phyloP scores from a whole-genome alignment of 768 basidiomycete species.

The Ramaria sp. region DNA sequence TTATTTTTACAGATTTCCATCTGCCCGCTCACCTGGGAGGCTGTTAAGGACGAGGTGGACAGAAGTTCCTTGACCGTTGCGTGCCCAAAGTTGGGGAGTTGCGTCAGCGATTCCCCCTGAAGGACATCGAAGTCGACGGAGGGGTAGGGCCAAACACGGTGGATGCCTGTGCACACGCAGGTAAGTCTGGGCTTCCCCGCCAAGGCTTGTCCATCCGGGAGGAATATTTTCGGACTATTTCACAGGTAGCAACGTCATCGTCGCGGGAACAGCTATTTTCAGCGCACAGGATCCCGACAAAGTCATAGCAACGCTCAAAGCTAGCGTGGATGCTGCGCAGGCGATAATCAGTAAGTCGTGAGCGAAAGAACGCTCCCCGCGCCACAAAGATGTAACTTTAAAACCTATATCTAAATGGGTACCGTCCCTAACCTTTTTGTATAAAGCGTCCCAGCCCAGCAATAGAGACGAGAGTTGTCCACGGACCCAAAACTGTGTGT shows the following conservation, averaged over 20 bases:
- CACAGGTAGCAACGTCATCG: constrained; percentile 95
- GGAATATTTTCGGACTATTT: neutral
- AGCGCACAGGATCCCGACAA: constrained; percentile 63
- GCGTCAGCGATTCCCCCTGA: constrained; percentile 80
- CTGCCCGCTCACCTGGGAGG: neutral
- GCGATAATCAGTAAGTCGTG: constrained; percentile 17
- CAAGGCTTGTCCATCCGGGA: neutral
- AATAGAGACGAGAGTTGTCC: too few relatives aligned
- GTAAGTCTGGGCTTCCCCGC: constrained; percentile 31
- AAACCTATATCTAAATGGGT: too few relatives aligned
- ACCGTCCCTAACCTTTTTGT: too few relatives aligned
- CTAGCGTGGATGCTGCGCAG: constrained; percentile 58
- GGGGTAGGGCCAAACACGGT: constrained; percentile 92
- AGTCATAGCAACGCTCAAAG: constrained; percentile 66
- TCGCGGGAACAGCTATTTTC: constrained; percentile 95
- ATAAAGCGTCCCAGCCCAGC: too few relatives aligned
- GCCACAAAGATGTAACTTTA: too few relatives aligned
- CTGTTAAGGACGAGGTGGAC: constrained; percentile 72
- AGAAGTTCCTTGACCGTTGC: constrained; percentile 91
- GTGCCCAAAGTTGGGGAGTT: constrained; percentile 89
- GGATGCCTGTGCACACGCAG: constrained; percentile 80
- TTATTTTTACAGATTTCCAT: neutral
- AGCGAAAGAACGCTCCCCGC: neutral
- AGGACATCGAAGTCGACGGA: constrained; percentile 97
- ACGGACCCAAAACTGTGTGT: too few relatives aligned